phyloP scores from a whole-genome alignment of 169 alveolate species.

The Eimeria necatrix region DNA sequence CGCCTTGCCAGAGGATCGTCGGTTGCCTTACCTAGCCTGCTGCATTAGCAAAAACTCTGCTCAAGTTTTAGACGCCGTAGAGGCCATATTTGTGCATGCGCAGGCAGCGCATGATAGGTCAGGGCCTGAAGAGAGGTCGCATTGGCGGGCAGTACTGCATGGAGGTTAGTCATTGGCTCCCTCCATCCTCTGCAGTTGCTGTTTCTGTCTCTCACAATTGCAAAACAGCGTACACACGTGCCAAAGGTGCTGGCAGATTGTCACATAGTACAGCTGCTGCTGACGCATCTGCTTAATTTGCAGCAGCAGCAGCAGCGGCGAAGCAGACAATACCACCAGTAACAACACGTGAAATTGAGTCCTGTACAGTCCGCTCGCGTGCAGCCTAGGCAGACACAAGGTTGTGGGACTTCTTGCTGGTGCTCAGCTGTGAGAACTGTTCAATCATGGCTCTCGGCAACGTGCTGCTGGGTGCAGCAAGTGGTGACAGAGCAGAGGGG shows the following conservation, averaged over 20 bases:
- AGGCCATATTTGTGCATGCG: slow-evolving; percentile 33
- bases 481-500: slow-evolving; percentile 8
- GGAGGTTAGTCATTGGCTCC: not conserved
- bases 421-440: slow-evolving; percentile 54
- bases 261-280: not conserved
- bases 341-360: not conserved
- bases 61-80: slow-evolving; percentile 25
- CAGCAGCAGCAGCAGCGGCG: not conserved
- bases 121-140: slow-evolving; percentile 47
- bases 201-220: not conserved
- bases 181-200: not conserved
- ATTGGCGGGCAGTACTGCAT: slow-evolving; percentile 48
- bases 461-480: slow-evolving; percentile 67
- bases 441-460: slow-evolving; percentile 62
- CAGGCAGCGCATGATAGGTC: slow-evolving; percentile 37
- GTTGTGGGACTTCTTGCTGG: not conserved
- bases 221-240: not conserved
- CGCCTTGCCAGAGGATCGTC: slow-evolving; percentile 59
- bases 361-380: too few species aligned
- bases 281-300: not conserved
- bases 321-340: not conserved
- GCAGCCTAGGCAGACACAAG: not conserved
- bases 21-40: slow-evolving; percentile 50
- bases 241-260: not conserved
- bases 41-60: slow-evolving; percentile 53